Percentiles rank a stretch among this genome's conserved stretches.
These are phyloP conservation scores for Leccinum fibrillosum DNA, from an alignment of 768 basidiomycete species.

Conservation along the genomic window DNA sequence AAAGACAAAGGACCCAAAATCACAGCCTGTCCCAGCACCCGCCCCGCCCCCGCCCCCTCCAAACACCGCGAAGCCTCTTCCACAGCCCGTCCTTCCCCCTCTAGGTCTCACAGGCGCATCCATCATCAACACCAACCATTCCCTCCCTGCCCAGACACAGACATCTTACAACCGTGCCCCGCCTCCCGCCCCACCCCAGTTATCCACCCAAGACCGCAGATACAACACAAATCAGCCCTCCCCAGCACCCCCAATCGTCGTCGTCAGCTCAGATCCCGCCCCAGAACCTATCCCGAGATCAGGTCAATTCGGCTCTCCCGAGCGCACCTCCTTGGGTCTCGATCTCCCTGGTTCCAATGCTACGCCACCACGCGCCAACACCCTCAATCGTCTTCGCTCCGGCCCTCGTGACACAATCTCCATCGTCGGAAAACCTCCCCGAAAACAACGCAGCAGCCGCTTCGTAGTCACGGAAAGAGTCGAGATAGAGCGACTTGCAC, in stretches of 20 bases:
- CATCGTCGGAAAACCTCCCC: conserved; percentile 91
- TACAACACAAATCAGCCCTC: conserved; percentile 40
- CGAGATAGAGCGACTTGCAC: conserved; percentile 90
- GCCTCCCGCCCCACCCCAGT: conserved; percentile 37
- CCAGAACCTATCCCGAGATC: conserved; percentile 44
- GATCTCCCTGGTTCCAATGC: conserved; percentile 44
- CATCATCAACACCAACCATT: conserved; percentile 38
- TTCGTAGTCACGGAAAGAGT: conserved; percentile 96
- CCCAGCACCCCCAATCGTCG: conserved; percentile 78
- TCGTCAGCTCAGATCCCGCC: conserved; percentile 72
- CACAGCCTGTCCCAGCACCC: conserved; percentile 36
- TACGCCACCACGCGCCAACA: conserved; percentile 62
- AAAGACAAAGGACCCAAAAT: conserved; percentile 66
- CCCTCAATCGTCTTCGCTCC: conserved; percentile 72
- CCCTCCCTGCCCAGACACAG: conserved; percentile 38
- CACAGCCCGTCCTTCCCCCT: conserved; percentile 44
- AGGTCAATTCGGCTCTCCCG: conserved; percentile 41
- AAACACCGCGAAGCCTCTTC: conserved; percentile 64
- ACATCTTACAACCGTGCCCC: conserved; percentile 42
- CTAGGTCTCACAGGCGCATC: conserved; percentile 34
- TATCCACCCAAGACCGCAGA: conserved; percentile 58
- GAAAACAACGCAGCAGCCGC: conserved; percentile 95
- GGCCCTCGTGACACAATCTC: conserved; percentile 96
- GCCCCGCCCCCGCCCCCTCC: conserved; percentile 59
- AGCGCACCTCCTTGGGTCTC: conserved; percentile 45